Evolutionary conservation across 192 early-diverging fungal species (phyloP).

Genomic region (Kickxella alabastrina): DNA sequence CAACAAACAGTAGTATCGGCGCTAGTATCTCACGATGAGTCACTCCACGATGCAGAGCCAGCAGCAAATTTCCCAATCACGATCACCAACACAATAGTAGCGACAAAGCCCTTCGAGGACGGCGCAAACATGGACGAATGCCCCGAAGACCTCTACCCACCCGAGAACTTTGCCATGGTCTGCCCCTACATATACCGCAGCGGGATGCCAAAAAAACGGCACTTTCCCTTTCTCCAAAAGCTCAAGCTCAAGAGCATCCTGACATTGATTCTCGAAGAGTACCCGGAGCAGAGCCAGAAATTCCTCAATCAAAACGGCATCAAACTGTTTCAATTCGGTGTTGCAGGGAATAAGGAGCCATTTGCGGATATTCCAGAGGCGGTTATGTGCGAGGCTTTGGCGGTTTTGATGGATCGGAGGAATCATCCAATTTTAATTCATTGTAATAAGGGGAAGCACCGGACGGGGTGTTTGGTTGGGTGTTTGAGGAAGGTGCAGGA

Average conservation of each 20-base stretch:
- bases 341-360: constrained; percentile 85
- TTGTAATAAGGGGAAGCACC: constrained; percentile 98
- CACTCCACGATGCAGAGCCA: no score
- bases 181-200: constrained; percentile 89
- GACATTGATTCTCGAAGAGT: constrained; percentile 91
- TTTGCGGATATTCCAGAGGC: constrained; percentile 52
- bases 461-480: constrained; percentile 94
- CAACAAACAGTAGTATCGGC: no score
- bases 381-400: constrained; percentile 34
- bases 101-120: no score
- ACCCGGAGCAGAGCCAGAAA: constrained; percentile 80
- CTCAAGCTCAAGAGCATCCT: constrained; percentile 84
- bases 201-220: constrained; percentile 89
- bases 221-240: constrained; percentile 85
- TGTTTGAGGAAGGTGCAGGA: constrained; percentile 91
- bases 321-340: constrained; percentile 79
- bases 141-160: constrained; percentile 70
- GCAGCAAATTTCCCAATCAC: no score
- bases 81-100: no score
- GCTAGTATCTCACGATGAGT: no score
- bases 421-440: constrained; percentile 90
- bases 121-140: no score
- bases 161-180: constrained; percentile 96
- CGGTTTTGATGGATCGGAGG: constrained; percentile 51
- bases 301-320: constrained; percentile 80